Base-by-base conservation (phyloP, 192 early-diverging fungal genomes). In the Podila verticillata region DNA sequence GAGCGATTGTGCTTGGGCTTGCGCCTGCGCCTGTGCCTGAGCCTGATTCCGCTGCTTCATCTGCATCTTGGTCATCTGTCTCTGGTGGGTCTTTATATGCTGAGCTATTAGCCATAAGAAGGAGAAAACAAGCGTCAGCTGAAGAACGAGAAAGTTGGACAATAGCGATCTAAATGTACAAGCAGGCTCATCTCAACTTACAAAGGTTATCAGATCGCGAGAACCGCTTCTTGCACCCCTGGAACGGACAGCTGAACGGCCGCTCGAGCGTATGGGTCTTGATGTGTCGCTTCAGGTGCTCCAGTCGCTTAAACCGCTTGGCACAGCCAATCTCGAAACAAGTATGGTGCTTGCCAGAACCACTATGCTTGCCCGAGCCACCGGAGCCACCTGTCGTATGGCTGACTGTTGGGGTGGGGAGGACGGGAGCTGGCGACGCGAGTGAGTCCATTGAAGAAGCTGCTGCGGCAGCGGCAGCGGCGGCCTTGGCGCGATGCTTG, bases 211-310 rank as follows among this genome's bases (percentile, higher is more conserved):
- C 89, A 0, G 85, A 86, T 19, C 89, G 81, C 22, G 89, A 90
- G 58, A 90, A 90, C 24, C 78, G 68, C 65, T 90, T 90, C 17
- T 84, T 84, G 47, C 89, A 90, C 3, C 84, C 63, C 20, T 54
- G 22, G 44, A 48, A 79, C 4, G 75, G 63, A 61, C 89, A 90
- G n/a, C 75, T 73, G 74, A 88, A 90, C 32, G 89, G 89, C 44
- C 87, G 74, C 68, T 90, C 89, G 61, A 87, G 68, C 1, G 88
- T 89, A 65, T 89, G 88, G 22, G 88, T 89, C 61, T 87, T 78
- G 47, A 89, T 73, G 59, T 89, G 88, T 19, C 88, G 82, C 58
- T 88, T 88, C 49, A 88, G 59, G 68, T 89, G 88, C 63, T 89
- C 88, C 10, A 89, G 75, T 28, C 88, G 73, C 68, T 90, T 90